Base-by-base conservation (phyloP, 257 asterid species). In the Scutellaria baicalensis region DNA sequence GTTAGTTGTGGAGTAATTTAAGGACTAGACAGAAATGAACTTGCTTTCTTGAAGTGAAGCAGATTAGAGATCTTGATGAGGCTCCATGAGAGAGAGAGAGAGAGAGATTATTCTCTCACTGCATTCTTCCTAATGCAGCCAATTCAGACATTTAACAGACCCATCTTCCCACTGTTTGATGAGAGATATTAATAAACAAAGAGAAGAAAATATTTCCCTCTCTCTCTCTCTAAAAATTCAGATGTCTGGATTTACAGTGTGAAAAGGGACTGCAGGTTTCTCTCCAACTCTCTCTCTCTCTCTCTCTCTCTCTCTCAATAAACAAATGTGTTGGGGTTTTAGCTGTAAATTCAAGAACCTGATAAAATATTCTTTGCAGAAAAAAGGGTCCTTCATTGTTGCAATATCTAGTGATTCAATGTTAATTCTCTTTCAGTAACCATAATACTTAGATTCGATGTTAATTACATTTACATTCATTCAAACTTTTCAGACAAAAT, bases 101-200 rank as follows among this genome's bases (percentile, higher is more conserved):
- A 43, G 72, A 51, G 76, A 20, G 51, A 36, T 10, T 56, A 27
- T 51, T 74, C 78, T 69, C 78, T 70, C 74, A 62, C 59, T 54
- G 10, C 51, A 39, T 61, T 62, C 33, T 27, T 27, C 33, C 33
- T 27, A 66, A 47, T 71, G 73, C 78, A 49, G 61, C 43, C 57
- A 56, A 67, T 48, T 54, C 55, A 68, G 59, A 33, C 69, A 42
- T 72, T 50, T 72, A 52, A 44, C 74, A 50, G 13, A 36, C 40
- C 43, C 23, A 66, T 21, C 8, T 68, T 7, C 5, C 61, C 10
- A 13, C 14, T 36, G 43, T 35, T 48, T 31, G 52, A 49, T 38
- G 44, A 6, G 13, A 1, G 35, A 12, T 6, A 49, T 3, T 23
- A 14, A 43, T 20, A 38, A 55, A 68, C 12, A 8, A 50, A 35